Evolutionary conservation across 106 monocot species (phyloP).

Genomic region (Acorus gramineus): DNA sequence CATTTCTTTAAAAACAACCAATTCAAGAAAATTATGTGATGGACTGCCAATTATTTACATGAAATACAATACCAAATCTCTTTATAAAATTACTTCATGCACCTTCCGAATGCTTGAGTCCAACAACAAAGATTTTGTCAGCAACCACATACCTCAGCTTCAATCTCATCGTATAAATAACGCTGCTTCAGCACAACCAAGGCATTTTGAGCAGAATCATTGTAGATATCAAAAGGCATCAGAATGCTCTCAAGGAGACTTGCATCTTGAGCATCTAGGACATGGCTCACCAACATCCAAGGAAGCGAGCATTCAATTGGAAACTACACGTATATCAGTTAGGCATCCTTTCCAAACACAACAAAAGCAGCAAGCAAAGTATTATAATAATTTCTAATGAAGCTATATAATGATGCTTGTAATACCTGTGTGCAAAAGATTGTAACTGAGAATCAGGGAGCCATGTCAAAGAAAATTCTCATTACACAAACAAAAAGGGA

Average conservation of each 20-base stretch:
- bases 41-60: no score
- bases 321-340: slow-evolving; percentile 33
- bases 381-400: no score
- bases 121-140: not conserved
- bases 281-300: slow-evolving; percentile 95
- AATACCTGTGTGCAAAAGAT: no score
- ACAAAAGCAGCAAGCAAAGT: not conserved
- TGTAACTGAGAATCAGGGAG: no score
- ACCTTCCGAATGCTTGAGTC: no score
- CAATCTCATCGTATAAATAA: slow-evolving; percentile 99
- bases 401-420: no score
- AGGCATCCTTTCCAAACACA: slow-evolving; percentile 1
- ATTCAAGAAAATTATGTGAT: no score
- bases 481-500: no score
- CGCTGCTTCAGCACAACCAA: slow-evolving; percentile 75
- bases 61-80: no score
- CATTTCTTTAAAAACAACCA: no score
- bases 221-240: slow-evolving; percentile 96
- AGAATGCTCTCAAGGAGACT: slow-evolving; percentile 86
- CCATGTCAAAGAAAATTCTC: no score
- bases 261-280: slow-evolving; percentile 70
- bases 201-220: slow-evolving; percentile 95
- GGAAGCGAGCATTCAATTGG: slow-evolving; percentile 99
- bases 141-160: slow-evolving; percentile 72
- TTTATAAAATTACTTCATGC: no score